Conservation (phyloP, 2,329 filamentous ascomycete genomes). For the Aspergillus fumigatiaffinis region DNA sequence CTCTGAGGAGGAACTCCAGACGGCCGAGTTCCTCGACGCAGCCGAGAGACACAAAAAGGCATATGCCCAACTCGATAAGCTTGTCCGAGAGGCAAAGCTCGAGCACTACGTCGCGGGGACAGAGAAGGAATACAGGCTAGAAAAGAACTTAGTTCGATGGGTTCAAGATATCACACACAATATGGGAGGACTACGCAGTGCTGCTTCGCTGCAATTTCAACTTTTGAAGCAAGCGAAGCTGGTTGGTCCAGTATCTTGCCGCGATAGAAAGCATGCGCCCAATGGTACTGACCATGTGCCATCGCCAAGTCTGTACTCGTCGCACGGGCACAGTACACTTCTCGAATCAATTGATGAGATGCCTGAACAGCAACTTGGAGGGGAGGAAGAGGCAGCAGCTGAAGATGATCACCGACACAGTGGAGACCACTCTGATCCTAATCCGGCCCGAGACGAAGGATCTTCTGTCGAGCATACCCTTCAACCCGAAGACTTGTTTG, state of each 20-base stretch:
- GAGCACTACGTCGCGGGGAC: conserved; percentile 81
- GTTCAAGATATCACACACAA: conserved; percentile 83
- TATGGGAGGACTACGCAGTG: conserved; percentile 84
- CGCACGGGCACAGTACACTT: conserved; percentile 43
- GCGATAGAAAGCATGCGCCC: conserved; percentile 15
- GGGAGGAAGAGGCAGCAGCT: conserved; percentile 47
- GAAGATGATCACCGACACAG: conserved; percentile 31
- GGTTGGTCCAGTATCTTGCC: conserved; percentile 13
- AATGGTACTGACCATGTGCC: conserved; percentile 13
- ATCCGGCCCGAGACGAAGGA: conserved; percentile 8
- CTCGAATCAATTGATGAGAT: conserved; percentile 62
- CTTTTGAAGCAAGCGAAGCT: conserved; percentile 63
- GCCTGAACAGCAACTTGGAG: conserved; percentile 57
- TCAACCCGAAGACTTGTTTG: conserved; percentile 76
- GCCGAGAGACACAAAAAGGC: conserved; percentile 62
- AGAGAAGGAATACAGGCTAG: conserved; percentile 73
- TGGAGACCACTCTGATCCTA: conserved; percentile 1
- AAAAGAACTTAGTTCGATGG: conserved; percentile 75
- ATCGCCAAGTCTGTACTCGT: conserved; percentile 29
- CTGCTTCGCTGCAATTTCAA: conserved; percentile 82
- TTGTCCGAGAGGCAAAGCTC: conserved; percentile 78
- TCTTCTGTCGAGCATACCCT: conserved; percentile 14
- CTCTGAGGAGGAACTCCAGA: conserved; percentile 70
- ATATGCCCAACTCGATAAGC: conserved; percentile 68
- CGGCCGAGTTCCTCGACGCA: conserved; percentile 60